A percentile compares a stretch with the other conserved stretches of the same genome.
Conservation (phyloP, 1,284 basidiomycete species). For the Wolfiporia cocos region DNA sequence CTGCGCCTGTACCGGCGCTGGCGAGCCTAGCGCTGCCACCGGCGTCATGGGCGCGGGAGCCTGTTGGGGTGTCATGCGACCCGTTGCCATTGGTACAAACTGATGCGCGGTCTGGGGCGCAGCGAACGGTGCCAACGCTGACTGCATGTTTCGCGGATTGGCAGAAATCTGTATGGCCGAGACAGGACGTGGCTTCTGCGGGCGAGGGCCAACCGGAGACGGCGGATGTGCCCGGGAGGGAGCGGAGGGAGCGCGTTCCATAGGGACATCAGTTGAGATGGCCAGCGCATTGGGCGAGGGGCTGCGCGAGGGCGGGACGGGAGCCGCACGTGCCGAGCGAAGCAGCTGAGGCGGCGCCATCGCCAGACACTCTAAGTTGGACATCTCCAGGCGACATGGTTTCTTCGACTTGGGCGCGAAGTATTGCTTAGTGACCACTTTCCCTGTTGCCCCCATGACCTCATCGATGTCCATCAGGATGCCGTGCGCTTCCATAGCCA, state of each 20-base stretch:
- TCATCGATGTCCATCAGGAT: conserved; percentile 38
- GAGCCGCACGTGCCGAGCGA: conserved; percentile 18
- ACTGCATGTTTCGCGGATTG: background rate
- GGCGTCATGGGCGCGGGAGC: background rate
- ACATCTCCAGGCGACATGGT: conserved; percentile 3
- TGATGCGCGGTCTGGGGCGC: background rate
- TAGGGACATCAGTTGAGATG: conserved; percentile 12
- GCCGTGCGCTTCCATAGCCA: conserved; percentile 60
- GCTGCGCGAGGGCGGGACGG: conserved; percentile 22
- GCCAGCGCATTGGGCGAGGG: conserved; percentile 26
- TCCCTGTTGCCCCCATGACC: conserved; percentile 26
- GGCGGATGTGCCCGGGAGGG: conserved; percentile 36
- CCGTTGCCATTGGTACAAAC: background rate
- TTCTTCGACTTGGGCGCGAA: conserved; percentile 30
- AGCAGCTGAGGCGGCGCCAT: conserved; percentile 13
- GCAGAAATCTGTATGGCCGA: conserved; percentile 19
- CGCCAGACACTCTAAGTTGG: conserved; percentile 4
- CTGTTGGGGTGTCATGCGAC: no score
- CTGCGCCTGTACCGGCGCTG: conserved; percentile 9
- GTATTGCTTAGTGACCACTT: conserved; percentile 40
- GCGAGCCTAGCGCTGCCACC: background rate
- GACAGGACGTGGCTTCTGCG: conserved; percentile 28
- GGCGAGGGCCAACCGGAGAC: conserved; percentile 43
- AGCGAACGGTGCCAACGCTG: background rate
- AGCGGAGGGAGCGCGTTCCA: conserved; percentile 17